Evolutionary conservation across 495 filamentous ascomycete species (phyloP), one percentile per base, ranked within the genome.

Genomic region (Tuber brumale): DNA sequence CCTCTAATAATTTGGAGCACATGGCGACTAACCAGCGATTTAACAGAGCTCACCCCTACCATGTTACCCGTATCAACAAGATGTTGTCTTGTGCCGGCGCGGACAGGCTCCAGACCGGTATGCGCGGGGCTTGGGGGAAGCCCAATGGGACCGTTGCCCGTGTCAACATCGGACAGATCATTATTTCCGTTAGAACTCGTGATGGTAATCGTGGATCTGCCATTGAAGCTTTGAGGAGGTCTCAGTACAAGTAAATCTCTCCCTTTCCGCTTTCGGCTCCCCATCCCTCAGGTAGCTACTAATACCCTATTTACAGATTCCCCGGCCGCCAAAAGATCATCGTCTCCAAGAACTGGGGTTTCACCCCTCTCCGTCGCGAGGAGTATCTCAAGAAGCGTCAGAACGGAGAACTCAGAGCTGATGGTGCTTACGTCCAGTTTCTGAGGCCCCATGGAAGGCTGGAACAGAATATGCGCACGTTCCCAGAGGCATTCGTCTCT

Each of bases 1-100:
- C 27, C 57, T 18, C 31, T 7, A 18, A 35, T 27, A 16, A 35
- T 18, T 7, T 41, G 1, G 21, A 27, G 16, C 37, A 21, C 23
- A 74, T 78, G 4, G 10, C 31, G 57, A 27, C 77, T 80, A 71
- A 80, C n/a, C 31, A 61, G 37, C 7, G 71, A 21, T 35, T 19
- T 35, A 19, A 81, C n/a, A 66, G 95, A 85, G 94, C 93, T 83
- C 95, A 97, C 90, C 95, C 95, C 76, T 97, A 92, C 93, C 94
- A 98, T 88, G 94, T 97, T 86, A 89, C 97, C 89, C 94, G 95
- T 86, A 98, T 98, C 93, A 98, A 98, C 93, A 98, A 98, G 90
- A 97, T 98, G 95, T 93, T 98, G 91, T 97, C 94, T 80, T 97
- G 95, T 86, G 95, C 95, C 82, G 95, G 95, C 87, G 95, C 95